phyloP scores from a whole-genome alignment of 2,329 filamentous ascomycete genomes.

The Xylariomycetidae sp. region DNA sequence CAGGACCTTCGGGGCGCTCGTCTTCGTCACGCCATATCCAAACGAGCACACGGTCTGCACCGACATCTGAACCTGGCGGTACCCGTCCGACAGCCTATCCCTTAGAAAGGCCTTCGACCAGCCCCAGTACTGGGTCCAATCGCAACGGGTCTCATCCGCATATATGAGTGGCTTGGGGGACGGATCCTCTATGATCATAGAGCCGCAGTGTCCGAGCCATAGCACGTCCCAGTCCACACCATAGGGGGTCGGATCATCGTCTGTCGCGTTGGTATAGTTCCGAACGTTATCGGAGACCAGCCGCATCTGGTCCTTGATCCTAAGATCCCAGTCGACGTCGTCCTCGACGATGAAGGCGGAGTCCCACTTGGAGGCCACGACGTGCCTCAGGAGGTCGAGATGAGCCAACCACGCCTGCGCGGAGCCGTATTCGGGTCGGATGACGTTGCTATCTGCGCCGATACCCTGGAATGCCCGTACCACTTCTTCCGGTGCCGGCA shows the following conservation, averaged over 20 bases:
- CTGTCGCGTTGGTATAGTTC: conserved; percentile 15
- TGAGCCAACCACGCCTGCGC: conserved; percentile 26
- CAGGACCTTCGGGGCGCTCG: conserved; percentile 29
- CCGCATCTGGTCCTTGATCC: conserved; percentile 25
- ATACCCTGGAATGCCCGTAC: conserved; percentile 24
- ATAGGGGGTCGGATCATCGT: conserved; percentile 18
- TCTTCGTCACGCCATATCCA: conserved; percentile 23
- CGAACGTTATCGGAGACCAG: conserved; percentile 27
- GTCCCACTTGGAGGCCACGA: conserved; percentile 18
- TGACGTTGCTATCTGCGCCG: conserved; percentile 5
- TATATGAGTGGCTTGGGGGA: conserved; percentile 11
- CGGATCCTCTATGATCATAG: conserved; percentile 13
- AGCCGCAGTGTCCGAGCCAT: conserved; percentile 33
- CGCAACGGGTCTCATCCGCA: conserved; percentile 16
- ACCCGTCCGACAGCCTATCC: conserved; percentile 12
- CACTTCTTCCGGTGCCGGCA: conserved; percentile 21
- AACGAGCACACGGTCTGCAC: conserved; percentile 25
- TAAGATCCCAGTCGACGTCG: conserved; percentile 33
- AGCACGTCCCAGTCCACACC: conserved; percentile 31
- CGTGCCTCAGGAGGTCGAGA: conserved; percentile 24
- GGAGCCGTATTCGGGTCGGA: conserved; percentile 11
- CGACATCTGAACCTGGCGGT: conserved; percentile 21
- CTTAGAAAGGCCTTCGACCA: conserved; percentile 17
- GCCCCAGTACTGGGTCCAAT: conserved; percentile 17
- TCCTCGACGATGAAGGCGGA: conserved; percentile 30